phyloP scores from a whole-genome alignment of 2,329 filamentous ascomycete genomes.

The Aplosporella prunicola region DNA sequence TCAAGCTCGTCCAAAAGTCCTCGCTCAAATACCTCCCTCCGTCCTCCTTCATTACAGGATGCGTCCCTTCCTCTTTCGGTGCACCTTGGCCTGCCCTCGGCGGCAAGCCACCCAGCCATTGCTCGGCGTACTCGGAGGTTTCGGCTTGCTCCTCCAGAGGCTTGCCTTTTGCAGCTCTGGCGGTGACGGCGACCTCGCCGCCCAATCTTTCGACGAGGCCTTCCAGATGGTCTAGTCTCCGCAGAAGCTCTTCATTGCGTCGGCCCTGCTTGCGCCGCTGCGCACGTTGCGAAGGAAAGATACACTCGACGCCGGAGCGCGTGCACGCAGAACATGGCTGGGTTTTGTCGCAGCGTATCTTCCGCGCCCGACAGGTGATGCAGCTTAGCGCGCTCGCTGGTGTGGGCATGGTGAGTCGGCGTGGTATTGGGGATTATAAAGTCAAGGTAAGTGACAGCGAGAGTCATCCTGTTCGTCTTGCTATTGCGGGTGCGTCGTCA shows the following conservation, averaged over 20 bases:
- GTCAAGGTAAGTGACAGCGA: too few species aligned
- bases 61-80: constrained; percentile 6
- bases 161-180: neutral
- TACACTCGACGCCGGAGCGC: constrained; percentile 7
- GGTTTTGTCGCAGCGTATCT: constrained; percentile 9
- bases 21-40: constrained; percentile 22
- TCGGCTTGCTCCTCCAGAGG: neutral
- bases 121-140: neutral
- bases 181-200: constrained; percentile 9
- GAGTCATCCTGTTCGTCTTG: too few species aligned
- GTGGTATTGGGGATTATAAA: too few species aligned
- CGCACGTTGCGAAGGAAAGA: constrained; percentile 8
- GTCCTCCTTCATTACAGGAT: constrained; percentile 9
- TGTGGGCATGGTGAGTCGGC: constrained; percentile 8
- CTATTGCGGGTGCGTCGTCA: too few species aligned
- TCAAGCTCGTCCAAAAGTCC: constrained; percentile 23
- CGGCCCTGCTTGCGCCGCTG: constrained; percentile 8
- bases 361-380: constrained; percentile 4
- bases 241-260: constrained; percentile 10
- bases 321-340: constrained; percentile 4
- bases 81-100: neutral
- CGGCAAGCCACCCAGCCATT: neutral
- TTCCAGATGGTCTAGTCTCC: constrained; percentile 9
- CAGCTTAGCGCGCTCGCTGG: constrained; percentile 5
- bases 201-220: constrained; percentile 9